These are phyloP conservation scores for Fusarium setosum DNA, from an alignment of 2,329 filamentous ascomycete genomes.

Conservation along the genomic window DNA sequence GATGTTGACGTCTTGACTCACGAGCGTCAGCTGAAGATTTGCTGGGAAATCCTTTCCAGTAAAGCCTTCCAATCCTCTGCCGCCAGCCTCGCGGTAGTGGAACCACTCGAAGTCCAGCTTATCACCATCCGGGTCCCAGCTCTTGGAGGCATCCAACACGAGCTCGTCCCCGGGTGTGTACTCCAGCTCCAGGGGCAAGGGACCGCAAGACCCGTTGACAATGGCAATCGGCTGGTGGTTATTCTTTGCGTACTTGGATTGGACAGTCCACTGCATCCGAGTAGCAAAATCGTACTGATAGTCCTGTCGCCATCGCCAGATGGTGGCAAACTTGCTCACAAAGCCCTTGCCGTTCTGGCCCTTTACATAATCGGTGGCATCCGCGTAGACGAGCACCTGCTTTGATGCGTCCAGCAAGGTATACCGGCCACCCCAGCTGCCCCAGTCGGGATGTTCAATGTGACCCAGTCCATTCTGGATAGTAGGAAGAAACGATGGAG, in stretches of 20 bases:
- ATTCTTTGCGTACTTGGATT: background rate
- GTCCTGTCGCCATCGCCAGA: slow-evolving; percentile 54
- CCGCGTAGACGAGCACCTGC: slow-evolving; percentile 26
- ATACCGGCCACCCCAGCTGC: slow-evolving; percentile 62
- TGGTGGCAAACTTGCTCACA: slow-evolving; percentile 43
- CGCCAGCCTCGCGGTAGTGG: slow-evolving; percentile 1
- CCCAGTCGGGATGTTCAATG: slow-evolving; percentile 57
- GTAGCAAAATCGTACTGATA: slow-evolving; percentile 56
- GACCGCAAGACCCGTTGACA: background rate
- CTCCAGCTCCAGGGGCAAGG: background rate
- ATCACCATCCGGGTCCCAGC: background rate
- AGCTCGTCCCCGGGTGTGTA: background rate
- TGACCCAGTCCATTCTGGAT: slow-evolving; percentile 49
- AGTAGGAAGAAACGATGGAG: slow-evolving; percentile 59
- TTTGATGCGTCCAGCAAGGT: slow-evolving; percentile 39
- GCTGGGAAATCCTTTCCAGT: background rate
- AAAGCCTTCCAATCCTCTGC: background rate
- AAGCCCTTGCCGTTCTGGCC: slow-evolving; percentile 16
- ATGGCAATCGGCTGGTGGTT: background rate
- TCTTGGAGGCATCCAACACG: background rate
- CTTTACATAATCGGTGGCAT: slow-evolving; percentile 38
- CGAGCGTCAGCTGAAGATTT: background rate
- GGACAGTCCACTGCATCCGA: slow-evolving; percentile 52
- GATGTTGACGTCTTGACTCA: slow-evolving; percentile 1
- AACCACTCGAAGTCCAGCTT: background rate